A percentile compares a stretch with the other conserved stretches of the same genome.
phyloP scores from a whole-genome alignment of 345 rosid genomes.

The thale cress (Arabidopsis thaliana) region TAIR10.1 NC_003070.9:6484501-6485000 shows the following conservation, averaged over 20 bases:
- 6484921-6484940: constrained; percentile 43
- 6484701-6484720: background rate
- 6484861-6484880: constrained; percentile 38
- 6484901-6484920: constrained; percentile 38
- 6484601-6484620: background rate
- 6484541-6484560: background rate
- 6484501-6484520: constrained; percentile 3
- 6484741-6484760: background rate
- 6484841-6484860: constrained; percentile 22
- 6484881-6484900: constrained; percentile 46
- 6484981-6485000: constrained; percentile 13
- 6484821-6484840: background rate
- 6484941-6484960: constrained; percentile 15
- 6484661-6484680: background rate
- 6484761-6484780: constrained; percentile 15
- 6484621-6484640: background rate
- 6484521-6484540: background rate
- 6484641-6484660: background rate
- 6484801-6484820: constrained; percentile 35
- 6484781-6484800: constrained; percentile 7
- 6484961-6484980: constrained; percentile 27
- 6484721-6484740: background rate
- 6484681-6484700: background rate
- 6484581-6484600: background rate
- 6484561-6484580: background rate